phyloP scores from a whole-genome alignment of 129 eudicot genomes.

The Apium graveolens region DNA sequence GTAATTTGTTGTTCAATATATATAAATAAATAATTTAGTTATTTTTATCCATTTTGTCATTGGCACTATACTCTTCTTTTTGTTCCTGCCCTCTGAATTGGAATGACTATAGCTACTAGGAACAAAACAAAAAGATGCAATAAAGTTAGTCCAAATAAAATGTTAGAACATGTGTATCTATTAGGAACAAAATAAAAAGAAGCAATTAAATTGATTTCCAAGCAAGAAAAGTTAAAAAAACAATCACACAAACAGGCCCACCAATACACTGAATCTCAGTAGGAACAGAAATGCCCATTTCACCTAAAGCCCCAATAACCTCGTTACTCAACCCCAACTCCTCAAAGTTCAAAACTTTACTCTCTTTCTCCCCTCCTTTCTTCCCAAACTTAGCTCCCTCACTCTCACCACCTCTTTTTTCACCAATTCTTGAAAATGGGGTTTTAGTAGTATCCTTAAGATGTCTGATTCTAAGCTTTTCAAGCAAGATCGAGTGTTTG shows the following conservation, averaged over 20 bases:
- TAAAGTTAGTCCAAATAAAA: no score
- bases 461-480: slow-evolving; percentile 69
- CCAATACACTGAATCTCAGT: slow-evolving; percentile 94
- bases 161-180: no score
- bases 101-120: no score
- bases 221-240: no score
- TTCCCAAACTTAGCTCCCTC: slow-evolving; percentile 22
- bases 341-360: slow-evolving; percentile 35
- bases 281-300: slow-evolving; percentile 73
- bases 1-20: no score
- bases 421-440: slow-evolving; percentile 14
- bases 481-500: slow-evolving; percentile 73
- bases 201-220: no score
- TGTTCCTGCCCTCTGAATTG: no score
- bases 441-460: slow-evolving; percentile 49
- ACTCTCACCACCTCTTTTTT: slow-evolving; percentile 13
- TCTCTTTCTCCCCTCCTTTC: slow-evolving; percentile 16
- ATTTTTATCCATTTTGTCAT: no score
- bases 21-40: no score
- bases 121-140: no score
- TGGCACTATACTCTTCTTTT: no score
- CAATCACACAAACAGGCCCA: slow-evolving; percentile 66
- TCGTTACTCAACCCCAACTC: slow-evolving; percentile 83
- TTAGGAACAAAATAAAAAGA: no score
- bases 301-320: slow-evolving; percentile 62